Percentiles rank a stretch among this genome's conserved stretches.
phyloP scores from a whole-genome alignment of 2,329 filamentous ascomycete species.

The Aspergillus flavus region DNA sequence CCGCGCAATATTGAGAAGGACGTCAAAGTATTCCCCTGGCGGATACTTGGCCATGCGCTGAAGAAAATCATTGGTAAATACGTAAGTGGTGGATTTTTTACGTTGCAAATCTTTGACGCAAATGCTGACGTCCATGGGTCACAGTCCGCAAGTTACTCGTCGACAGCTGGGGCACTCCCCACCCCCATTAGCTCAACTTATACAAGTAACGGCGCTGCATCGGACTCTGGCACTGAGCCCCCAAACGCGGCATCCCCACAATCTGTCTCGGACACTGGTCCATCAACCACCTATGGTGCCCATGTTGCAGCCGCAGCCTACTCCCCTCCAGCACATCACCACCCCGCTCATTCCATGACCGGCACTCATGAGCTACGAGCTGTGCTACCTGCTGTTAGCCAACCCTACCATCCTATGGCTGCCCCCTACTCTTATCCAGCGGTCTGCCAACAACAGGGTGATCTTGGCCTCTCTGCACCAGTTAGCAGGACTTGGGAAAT shows the following conservation, averaged over 20 bases:
- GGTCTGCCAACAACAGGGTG: conserved; percentile 33
- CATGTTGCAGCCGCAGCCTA: conserved; percentile 47
- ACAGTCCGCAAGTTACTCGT: conserved; percentile 70
- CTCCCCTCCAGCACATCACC: conserved; percentile 44
- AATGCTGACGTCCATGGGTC: conserved; percentile 22
- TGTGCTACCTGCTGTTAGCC: conserved; percentile 33
- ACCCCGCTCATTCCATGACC: conserved; percentile 28
- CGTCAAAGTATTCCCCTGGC: conserved; percentile 98
- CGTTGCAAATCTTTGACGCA: no score
- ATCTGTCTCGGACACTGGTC: conserved; percentile 50
- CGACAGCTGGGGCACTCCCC: conserved; percentile 56
- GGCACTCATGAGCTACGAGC: conserved; percentile 43
- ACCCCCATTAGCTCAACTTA: conserved; percentile 43
- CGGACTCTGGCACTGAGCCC: conserved; percentile 52
- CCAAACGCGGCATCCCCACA: conserved; percentile 52
- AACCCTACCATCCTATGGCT: conserved; percentile 35
- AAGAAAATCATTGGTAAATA: conserved; percentile 99
- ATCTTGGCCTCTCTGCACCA: conserved; percentile 34
- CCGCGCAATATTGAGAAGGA: conserved; percentile 98
- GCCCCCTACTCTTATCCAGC: conserved; percentile 36
- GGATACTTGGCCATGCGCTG: conserved; percentile 78
- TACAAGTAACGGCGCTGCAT: conserved; percentile 44
- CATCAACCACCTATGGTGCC: conserved; percentile 47
- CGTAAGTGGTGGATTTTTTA: conserved; percentile 51
- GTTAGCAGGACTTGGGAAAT: conserved; percentile 43